Conservation (phyloP, 805 yeast species). For the Lachancea waltii region DNA sequence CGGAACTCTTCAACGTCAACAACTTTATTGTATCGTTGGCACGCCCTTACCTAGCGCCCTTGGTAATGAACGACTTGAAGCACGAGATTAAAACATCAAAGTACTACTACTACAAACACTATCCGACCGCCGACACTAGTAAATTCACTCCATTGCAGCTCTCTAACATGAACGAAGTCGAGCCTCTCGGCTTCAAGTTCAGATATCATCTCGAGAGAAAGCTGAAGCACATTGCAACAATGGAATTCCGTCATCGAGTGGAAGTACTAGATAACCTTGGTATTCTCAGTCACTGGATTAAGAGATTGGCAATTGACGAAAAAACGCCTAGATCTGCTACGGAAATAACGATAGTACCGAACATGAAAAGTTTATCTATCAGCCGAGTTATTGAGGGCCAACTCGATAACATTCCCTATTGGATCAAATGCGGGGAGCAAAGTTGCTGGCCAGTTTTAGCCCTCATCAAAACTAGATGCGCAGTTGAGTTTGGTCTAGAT, state of each 20-base stretch:
- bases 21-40: conserved; percentile 89
- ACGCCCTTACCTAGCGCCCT: conserved; percentile 88
- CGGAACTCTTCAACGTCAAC: conserved; percentile 91
- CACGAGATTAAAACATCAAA: conserved; percentile 47
- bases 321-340: conserved; percentile 72
- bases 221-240: conserved; percentile 50
- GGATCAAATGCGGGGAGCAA: conserved; percentile 86
- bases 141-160: conserved; percentile 21
- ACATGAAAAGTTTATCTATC: conserved; percentile 62
- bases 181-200: conserved; percentile 32
- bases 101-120: conserved; percentile 34
- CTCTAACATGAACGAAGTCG: conserved; percentile 30
- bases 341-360: conserved; percentile 89
- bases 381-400: conserved; percentile 75
- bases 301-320: conserved; percentile 80
- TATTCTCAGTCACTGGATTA: conserved; percentile 58
- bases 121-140: conserved; percentile 31
- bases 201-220: conserved; percentile 34
- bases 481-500: conserved; percentile 84
- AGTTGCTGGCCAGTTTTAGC: conserved; percentile 92
- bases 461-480: conserved; percentile 77
- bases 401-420: conserved; percentile 74
- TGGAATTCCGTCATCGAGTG: conserved; percentile 81
- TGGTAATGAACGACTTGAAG: conserved; percentile 74
- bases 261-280: conserved; percentile 77